Evolutionary conservation across 352 stramenopile species (phyloP).

Genomic region (Aphanomyces cochlioides): DNA sequence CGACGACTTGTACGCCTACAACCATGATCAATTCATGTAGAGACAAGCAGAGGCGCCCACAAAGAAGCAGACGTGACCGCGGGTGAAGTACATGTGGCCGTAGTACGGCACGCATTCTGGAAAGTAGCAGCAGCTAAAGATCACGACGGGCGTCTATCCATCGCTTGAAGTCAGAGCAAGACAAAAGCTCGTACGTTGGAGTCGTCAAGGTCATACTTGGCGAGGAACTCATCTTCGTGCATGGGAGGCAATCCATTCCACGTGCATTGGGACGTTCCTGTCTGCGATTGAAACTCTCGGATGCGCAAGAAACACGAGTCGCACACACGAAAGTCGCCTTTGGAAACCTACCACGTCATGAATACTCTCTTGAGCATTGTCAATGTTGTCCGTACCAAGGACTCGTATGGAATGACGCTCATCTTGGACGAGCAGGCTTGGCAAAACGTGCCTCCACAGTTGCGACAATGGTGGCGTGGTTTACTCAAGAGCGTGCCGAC

Average conservation of each 20-base stretch:
- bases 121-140: slow-evolving; percentile 79
- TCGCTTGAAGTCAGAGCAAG: background rate
- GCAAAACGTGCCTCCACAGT: slow-evolving; percentile 76
- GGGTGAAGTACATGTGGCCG: slow-evolving; percentile 66
- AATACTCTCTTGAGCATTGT: background rate
- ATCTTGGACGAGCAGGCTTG: slow-evolving; percentile 52
- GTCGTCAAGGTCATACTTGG: slow-evolving; percentile 46
- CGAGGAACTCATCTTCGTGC: slow-evolving; percentile 34
- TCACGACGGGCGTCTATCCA: slow-evolving; percentile 41
- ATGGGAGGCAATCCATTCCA: slow-evolving; percentile 61
- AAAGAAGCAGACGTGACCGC: slow-evolving; percentile 66
- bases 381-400: background rate
- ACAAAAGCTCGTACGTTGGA: slow-evolving; percentile 35
- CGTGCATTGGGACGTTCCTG: slow-evolving; percentile 51
- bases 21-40: background rate
- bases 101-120: slow-evolving; percentile 66
- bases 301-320: slow-evolving; percentile 72
- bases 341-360: slow-evolving; percentile 42
- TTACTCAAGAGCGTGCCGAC: slow-evolving; percentile 68
- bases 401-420: slow-evolving; percentile 49
- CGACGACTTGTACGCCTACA: slow-evolving; percentile 15
- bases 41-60: slow-evolving; percentile 14
- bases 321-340: slow-evolving; percentile 60
- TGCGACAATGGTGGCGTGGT: slow-evolving; percentile 72
- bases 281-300: slow-evolving; percentile 63